Evolutionary conservation across 2,329 filamentous ascomycete species (phyloP), one percentile per base, ranked within the genome.

Genomic region (Colletotrichum sp.): DNA sequence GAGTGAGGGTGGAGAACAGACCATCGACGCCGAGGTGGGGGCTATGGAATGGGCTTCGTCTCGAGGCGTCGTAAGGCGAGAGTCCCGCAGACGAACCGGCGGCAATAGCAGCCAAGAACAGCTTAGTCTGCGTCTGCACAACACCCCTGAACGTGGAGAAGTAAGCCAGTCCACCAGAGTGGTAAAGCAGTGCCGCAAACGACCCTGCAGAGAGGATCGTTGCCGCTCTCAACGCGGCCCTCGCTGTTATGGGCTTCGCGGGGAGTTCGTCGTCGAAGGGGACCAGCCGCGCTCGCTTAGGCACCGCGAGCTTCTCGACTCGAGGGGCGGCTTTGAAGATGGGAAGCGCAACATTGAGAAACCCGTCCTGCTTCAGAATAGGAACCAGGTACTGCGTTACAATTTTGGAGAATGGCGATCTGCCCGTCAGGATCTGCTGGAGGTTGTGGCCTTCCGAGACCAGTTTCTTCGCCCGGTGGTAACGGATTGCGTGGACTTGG

Each of bases 211-310:
- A 55, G 36, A 73, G 15, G 4, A 39, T n/a, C 6, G 10, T 34
- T 8, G 65, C 21, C 5, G 26, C 30, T 43, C 55, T 48, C 39
- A n/a, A 61, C 15, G 13, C 71, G 5, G 16, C 4, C 18, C 48
- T 65, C 34, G 16, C 48, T n/a, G 28, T 32, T 5, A 74, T 26
- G 3, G 67, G 72, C 5, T 6, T 30, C 3, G 59, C 34, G 7
- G 72, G 59, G 18, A 74, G 72, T 13, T 74, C 72, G 26, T 71
- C 67, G 26, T 74, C 36, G 7, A 70, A 71, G 4, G 67, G 72
- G 1, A 74, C 48, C 4, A 74, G 12, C 3, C 66, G 36, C 2
- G 5, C 16, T 21, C 72, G n/a, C 3, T 71, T 48, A 1, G 67
- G 72, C 15, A 71, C 3, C 1, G 71, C 34, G 10, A 71, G 34